These are phyloP conservation scores for Hygrophoropsis aurantiaca DNA, from an alignment of 768 basidiomycete species.

Conservation along the genomic window DNA sequence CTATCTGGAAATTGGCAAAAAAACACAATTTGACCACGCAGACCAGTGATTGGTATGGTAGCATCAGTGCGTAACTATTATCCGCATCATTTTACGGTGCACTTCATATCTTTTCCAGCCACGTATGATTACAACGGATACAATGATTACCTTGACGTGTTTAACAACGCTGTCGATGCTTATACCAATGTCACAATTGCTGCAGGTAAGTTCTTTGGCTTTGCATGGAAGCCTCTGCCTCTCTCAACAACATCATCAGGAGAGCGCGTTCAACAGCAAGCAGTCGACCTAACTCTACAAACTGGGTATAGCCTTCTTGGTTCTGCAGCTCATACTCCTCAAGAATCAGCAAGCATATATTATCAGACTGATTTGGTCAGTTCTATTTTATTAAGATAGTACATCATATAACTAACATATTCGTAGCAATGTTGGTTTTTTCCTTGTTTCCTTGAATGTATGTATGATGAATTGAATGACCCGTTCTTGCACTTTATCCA, in stretches of 20 bases:
- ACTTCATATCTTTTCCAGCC: constrained; percentile 29
- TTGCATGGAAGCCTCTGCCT: constrained; percentile 19
- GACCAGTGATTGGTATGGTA: constrained; percentile 44
- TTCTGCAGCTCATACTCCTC: constrained; percentile 41
- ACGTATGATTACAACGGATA: constrained; percentile 55
- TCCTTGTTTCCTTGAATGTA: too few relatives aligned
- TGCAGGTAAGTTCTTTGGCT: constrained; percentile 38
- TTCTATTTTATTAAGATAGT: neutral
- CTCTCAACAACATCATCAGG: constrained; percentile 67
- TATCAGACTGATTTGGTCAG: constrained; percentile 44
- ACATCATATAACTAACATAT: too few relatives aligned
- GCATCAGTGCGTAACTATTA: constrained; percentile 38
- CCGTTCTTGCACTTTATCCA: constrained; percentile 5
- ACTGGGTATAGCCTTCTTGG: constrained; percentile 55
- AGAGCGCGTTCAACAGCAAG: constrained; percentile 39
- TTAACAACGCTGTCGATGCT: constrained; percentile 39
- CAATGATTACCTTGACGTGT: constrained; percentile 46
- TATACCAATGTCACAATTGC: constrained; percentile 40
- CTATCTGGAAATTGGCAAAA: constrained; percentile 55
- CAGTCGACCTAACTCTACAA: constrained; percentile 56
- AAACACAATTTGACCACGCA: constrained; percentile 52
- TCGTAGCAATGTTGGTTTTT: too few relatives aligned
- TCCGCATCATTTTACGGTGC: neutral
- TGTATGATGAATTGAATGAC: too few relatives aligned
- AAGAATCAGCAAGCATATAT: constrained; percentile 58